These are phyloP conservation scores for Cercospora nicotianae DNA, from an alignment of 2,329 filamentous ascomycete species.

Conservation along the genomic window DNA sequence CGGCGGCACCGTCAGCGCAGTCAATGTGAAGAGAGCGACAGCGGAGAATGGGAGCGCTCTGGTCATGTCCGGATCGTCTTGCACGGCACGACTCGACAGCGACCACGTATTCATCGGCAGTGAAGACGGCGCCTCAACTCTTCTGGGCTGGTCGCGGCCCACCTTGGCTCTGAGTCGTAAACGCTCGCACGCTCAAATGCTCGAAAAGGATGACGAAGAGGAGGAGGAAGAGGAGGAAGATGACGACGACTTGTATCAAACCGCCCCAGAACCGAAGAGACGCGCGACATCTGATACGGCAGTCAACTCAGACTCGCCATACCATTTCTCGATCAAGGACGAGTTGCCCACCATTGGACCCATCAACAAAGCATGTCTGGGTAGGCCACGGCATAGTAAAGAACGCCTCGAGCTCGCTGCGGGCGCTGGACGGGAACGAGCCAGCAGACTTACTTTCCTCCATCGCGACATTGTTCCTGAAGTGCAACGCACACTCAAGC, in stretches of 20 bases:
- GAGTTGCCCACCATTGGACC: constrained; percentile 74
- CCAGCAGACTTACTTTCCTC: constrained; percentile 71
- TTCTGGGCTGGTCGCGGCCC: constrained; percentile 77
- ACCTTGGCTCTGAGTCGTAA: constrained; percentile 62
- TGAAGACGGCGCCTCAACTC: constrained; percentile 75
- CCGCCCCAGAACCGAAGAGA: constrained; percentile 52
- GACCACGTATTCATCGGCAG: constrained; percentile 81
- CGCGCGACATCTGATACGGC: constrained; percentile 39
- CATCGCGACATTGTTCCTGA: constrained; percentile 75
- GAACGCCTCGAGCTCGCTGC: constrained; percentile 54
- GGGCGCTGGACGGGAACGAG: constrained; percentile 63
- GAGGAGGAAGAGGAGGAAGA: constrained; percentile 54
- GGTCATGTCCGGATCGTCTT: constrained; percentile 65
- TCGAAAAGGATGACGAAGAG: constrained; percentile 52
- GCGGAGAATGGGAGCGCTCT: constrained; percentile 63
- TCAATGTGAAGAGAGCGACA: constrained; percentile 68
- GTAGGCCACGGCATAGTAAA: constrained; percentile 51
- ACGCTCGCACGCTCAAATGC: constrained; percentile 61
- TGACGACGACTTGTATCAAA: constrained; percentile 64
- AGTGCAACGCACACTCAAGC: constrained; percentile 67
- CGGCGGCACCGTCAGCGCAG: constrained; percentile 84
- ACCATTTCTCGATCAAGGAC: constrained; percentile 73
- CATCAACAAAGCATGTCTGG: constrained; percentile 71
- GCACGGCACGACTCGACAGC: constrained; percentile 66
- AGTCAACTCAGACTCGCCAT: constrained; percentile 57